Base-by-base conservation (phyloP, 177 flowering plant species). In the Telopea speciosissima region DNA sequence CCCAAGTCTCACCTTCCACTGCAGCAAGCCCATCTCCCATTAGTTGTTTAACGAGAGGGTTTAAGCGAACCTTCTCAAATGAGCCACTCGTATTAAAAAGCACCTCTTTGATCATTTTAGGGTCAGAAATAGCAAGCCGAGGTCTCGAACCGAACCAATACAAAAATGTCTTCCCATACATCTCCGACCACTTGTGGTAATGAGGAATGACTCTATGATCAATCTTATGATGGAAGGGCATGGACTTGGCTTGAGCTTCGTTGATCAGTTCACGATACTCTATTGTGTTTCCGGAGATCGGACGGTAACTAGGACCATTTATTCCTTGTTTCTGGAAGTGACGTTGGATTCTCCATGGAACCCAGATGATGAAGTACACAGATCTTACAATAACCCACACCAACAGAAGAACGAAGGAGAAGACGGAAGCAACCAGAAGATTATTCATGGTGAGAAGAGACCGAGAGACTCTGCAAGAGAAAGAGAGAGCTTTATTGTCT, bases 121-220 rank as follows among this genome's bases (percentile, higher is more conserved):
- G 90, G 2, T 88, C 96, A 14, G 87, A 63, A 3, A 88, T 60
- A 1, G 91, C 89, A 45, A 93, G 45, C 69, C 87, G 66, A 22
- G 92, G 89, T 60, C 36, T 82, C 1, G 84, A 62, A 36, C 97
- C 96, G 70, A 90, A 88, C 97, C 93, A 90, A 72, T 79, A 85
- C 1, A 92, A 71, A 62, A 85, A 90, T 6, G 77, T 87, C 73
- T 83, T 82, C 33, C 97, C 98, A 63, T 88, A 89, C 33, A 64
- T 54, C 33, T 14, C 31, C 0, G 92, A 87, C 86, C 90, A 73
- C 69, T 69, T 24, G 78, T 74, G 49, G 75, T 77, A 77, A 76
- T 75, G 78, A 23, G 86, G 87, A n/a, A 78, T 25, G 8, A 44
- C 49, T 7, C 49, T 44, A 13, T 44, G 14, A 44, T 1, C 49